Evolutionary conservation across 768 basidiomycete genomes (phyloP), one percentile per base, ranked within the genome.

Genomic region (Tulasnella sp.): DNA sequence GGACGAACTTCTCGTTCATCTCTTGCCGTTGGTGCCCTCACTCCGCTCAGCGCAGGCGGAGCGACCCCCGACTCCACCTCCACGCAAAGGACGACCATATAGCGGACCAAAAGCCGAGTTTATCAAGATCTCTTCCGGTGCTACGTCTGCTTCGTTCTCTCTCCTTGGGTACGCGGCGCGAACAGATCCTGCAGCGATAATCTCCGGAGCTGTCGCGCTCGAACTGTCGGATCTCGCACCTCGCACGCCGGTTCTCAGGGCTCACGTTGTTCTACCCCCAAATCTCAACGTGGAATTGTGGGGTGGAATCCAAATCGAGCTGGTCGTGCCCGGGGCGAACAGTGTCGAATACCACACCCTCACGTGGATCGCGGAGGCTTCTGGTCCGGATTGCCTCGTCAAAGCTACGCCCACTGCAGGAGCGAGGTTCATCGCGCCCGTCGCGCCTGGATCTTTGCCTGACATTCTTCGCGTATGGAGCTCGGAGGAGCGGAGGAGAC

Each of bases 381-480:
- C 19, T 31, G 42, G 37, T 22, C 52, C 42, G 4, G 72, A 74
- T 29, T 31, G 25, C 45, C 52, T 52, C 22, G 49, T 74, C 45
- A 74, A 74, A 54, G 49, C 72, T 5, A 29, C 22, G 2, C 49
- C 72, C 12, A 31, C 29, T 29, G 2, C 72, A 15, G 72, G 52
- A 37, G 49, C 42, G 25, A 49, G 12, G 54, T 74, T 74, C 15
- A 25, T n/a, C 25, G n/a, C 34, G 2, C 72, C 72, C 7, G 72
- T 74, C 29, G 72, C 45, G 36, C 72, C 72, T 19, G 52, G 42
- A 36, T 74, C 52, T 29, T 36, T 74, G 1, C 29, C 72, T 14
- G 72, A 74, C n/a, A 45, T 74, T 19, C 72, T 74, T 1, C 40
- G 52, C n/a, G 29, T 54, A 49, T 74, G 72, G 72, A 49, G 45